Base-by-base conservation (phyloP, 257 asterid species). In the Rubia yunnanensis region DNA sequence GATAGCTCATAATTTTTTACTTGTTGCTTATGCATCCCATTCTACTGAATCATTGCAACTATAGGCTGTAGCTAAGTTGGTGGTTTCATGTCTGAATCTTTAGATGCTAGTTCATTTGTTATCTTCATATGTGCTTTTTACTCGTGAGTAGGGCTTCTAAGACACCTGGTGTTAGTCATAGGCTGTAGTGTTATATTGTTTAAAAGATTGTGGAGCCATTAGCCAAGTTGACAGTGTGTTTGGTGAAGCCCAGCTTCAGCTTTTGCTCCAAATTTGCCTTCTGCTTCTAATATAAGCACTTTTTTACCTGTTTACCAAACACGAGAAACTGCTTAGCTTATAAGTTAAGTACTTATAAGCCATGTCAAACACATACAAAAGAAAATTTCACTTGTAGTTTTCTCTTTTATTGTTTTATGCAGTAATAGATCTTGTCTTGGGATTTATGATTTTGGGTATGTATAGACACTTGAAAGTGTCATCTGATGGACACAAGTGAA, bases 371-470 rank as follows among this genome's bases (percentile, higher is more conserved):
- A 35, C 4, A 4, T 35, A 35, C 9, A 35, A 35, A 35, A 38
- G 46, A 15, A 38, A 3, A 38, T 38, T 38, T 38, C 3, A 38
- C 18, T 55, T 44, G 27, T 26, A 1, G 22, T 38, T 38, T 62
- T 38, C 22, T 23, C 63, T n/a, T 39, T 39, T 62, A 28, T 24
- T 20, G 20, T 13, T 64, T 20, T 64, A 23, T 48, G n/a, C 32
- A 18, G 59, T 64, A 46, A 10, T 41, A 32, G 53, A 63, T 64
- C 36, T 48, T 64, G 59, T 46, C 30, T 18, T 64, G 24, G 30
- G 64, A 31, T 59, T 28, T 48, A 41, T 44, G 44, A 64, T 27
- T 48, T 7, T 28, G 41, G 57, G 39, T 63, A 24, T 60, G 30
- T 17, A 7, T 26, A 11, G 36, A 26, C 20, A 14, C 61, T 27